Conservation (phyloP, 2,329 filamentous ascomycete species). For the Hypoxylon sp. region DNA sequence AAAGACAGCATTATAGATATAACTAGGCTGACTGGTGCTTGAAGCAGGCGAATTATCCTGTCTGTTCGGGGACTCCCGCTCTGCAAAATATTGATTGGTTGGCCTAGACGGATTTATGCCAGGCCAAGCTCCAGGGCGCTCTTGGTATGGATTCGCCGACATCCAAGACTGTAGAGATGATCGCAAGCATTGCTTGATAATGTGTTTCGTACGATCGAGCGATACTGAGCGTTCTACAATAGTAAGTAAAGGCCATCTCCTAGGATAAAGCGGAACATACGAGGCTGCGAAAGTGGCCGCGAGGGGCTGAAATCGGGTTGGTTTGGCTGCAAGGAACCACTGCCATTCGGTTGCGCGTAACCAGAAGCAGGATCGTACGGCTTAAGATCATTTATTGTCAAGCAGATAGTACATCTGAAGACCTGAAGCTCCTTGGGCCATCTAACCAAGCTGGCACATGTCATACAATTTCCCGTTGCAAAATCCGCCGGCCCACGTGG, state of each 20-base stretch:
- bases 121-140: slow-evolving; percentile 25
- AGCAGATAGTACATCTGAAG: slow-evolving; percentile 86
- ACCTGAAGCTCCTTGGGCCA: slow-evolving; percentile 81
- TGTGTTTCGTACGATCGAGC: slow-evolving; percentile 68
- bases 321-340: slow-evolving; percentile 33
- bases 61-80: slow-evolving; percentile 35
- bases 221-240: slow-evolving; percentile 61
- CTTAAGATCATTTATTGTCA: slow-evolving; percentile 85
- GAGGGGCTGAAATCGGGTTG: slow-evolving; percentile 36
- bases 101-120: slow-evolving; percentile 36
- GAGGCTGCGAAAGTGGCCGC: slow-evolving; percentile 36
- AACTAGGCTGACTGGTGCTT: slow-evolving; percentile 42
- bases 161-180: slow-evolving; percentile 55
- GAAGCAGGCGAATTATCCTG: slow-evolving; percentile 45
- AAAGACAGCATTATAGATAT: slow-evolving; percentile 52
- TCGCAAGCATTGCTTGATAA: slow-evolving; percentile 60
- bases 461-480: slow-evolving; percentile 82
- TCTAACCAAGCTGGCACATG: slow-evolving; percentile 82
- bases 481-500: slow-evolving; percentile 62
- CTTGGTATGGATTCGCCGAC: slow-evolving; percentile 29
- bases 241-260: slow-evolving; percentile 30
- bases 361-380: slow-evolving; percentile 53
- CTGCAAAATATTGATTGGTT: slow-evolving; percentile 43
- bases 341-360: slow-evolving; percentile 35
- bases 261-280: slow-evolving; percentile 41